Conservation (phyloP, 1,139 yeast species). For the Taphrina communis region DNA sequence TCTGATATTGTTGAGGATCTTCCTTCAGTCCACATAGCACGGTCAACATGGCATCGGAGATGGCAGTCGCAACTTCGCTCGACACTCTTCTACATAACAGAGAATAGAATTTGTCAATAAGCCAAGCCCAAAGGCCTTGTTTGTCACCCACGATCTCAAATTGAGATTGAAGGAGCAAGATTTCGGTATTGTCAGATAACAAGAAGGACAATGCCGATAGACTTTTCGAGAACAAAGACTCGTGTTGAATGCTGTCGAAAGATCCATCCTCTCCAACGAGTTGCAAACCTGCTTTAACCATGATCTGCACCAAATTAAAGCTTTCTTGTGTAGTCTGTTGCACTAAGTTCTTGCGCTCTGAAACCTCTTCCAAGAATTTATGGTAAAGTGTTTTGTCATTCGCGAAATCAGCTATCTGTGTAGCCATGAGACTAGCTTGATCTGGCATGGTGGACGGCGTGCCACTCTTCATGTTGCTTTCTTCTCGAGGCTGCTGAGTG, state of each 20-base stretch:
- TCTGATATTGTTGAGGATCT: not conserved
- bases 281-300: constrained; percentile 25
- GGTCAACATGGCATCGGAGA: not conserved
- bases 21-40: not conserved
- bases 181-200: constrained; percentile 4
- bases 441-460: not conserved
- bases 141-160: not conserved
- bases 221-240: constrained; percentile 13
- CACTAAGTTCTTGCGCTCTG: constrained; percentile 14
- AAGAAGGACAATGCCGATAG: constrained; percentile 9
- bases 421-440: constrained; percentile 2
- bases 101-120: not conserved
- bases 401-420: constrained; percentile 26
- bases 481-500: no score
- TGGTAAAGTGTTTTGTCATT: constrained; percentile 17
- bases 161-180: not conserved
- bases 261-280: constrained; percentile 3
- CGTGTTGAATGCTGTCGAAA: not conserved
- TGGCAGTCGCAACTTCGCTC: not conserved
- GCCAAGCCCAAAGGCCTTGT: constrained; percentile 14
- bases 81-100: constrained; percentile 1
- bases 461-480: not conserved
- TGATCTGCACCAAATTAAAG: constrained; percentile 24
- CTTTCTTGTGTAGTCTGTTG: constrained; percentile 13
- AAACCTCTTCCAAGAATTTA: constrained; percentile 26